A percentile compares a stretch with the other conserved stretches of the same genome.
These are phyloP conservation scores for Paecilomyces variotii DNA, from an alignment of 2,329 filamentous ascomycete genomes.

Conservation along the genomic window DNA sequence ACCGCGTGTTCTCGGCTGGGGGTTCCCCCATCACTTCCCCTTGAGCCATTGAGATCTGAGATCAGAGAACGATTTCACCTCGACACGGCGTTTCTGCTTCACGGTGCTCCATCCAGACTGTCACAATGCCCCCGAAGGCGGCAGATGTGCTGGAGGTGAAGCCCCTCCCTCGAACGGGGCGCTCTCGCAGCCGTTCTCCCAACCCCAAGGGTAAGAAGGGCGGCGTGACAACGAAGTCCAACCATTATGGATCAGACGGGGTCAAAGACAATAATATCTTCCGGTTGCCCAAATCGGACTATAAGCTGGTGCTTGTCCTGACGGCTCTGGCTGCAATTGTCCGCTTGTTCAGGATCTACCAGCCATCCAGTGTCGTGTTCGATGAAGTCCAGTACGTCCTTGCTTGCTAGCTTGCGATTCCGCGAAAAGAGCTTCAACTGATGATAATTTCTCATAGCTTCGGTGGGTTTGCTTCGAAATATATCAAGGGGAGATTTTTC, in stretches of 20 bases:
- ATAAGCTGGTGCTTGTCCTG: conserved; percentile 63
- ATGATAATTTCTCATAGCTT: conserved; percentile 53
- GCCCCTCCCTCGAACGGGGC: conserved; percentile 23
- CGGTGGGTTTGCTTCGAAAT: conserved; percentile 95
- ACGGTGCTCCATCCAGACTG: conserved; percentile 2
- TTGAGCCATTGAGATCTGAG: background rate
- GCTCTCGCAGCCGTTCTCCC: conserved; percentile 33
- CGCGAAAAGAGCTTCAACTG: conserved; percentile 4
- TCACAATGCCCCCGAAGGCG: conserved; percentile 20
- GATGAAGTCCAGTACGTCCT: conserved; percentile 91
- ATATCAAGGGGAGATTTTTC: conserved; percentile 98
- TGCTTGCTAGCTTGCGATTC: conserved; percentile 1
- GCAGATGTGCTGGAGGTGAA: conserved; percentile 30
- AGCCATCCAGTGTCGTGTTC: conserved; percentile 93
- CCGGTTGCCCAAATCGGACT: conserved; percentile 74
- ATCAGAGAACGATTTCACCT: background rate
- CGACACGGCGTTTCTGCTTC: background rate
- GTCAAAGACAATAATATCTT: conserved; percentile 87
- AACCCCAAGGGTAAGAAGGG: conserved; percentile 30
- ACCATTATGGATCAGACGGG: conserved; percentile 41
- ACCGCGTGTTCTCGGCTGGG: background rate
- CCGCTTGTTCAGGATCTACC: conserved; percentile 90
- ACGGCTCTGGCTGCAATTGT: conserved; percentile 71
- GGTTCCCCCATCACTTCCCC: background rate
- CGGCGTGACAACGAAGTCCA: conserved; percentile 19